Evolutionary conservation across 2,329 filamentous ascomycete genomes (phyloP), one percentile per base, ranked within the genome.

Genomic region (Hysterium pulicare): DNA sequence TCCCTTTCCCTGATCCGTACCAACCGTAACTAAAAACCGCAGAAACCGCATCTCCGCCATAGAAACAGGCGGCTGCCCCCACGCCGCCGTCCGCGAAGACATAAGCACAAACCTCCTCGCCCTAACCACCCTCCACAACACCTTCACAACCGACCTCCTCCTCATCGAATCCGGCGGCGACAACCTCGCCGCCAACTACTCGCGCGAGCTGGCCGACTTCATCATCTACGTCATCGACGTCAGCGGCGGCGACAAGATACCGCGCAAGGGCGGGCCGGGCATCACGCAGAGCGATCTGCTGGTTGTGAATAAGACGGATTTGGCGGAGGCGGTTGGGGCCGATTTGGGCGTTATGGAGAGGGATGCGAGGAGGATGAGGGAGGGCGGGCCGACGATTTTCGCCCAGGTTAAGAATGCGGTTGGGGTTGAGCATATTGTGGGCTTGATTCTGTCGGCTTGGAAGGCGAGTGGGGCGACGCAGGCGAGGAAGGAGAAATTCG

Each of bases 221-320:
- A 98, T 98, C 69, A 85, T 98, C 70, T 98, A 98, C 67, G 93
- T 98, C 22, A 97, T 98, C 57, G 93, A 98, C 69, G 93, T 98
- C 15, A 87, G 84, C 42, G 93, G 93, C 17, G 93, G 93, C 10
- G 93, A 98, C 69, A 98, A 98, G 78, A 85, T 98, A 38, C 93
- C 93, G 0, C 74, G 93, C 21, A 98, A 98, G 73, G 93, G 93
- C 21, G 93, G 93, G 0, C 93, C 93, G 0, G 93, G 93, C 1
- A 98, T 98, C 65, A 98, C 93, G 4, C 91, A 96, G 72, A 93
- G 87, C 57, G 93, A 98, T 62, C 66, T 98, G 66, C 70, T 98
- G 51, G 79, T 98, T 16, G 88, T 98, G 39, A 98, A 98, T 71
- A 98, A 98, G 82, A 95, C 90, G 33, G 93, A 98, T 71, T 69